Evolutionary conservation across 1,284 basidiomycete species (phyloP).

Genomic region (Apiotrichum sp.): DNA sequence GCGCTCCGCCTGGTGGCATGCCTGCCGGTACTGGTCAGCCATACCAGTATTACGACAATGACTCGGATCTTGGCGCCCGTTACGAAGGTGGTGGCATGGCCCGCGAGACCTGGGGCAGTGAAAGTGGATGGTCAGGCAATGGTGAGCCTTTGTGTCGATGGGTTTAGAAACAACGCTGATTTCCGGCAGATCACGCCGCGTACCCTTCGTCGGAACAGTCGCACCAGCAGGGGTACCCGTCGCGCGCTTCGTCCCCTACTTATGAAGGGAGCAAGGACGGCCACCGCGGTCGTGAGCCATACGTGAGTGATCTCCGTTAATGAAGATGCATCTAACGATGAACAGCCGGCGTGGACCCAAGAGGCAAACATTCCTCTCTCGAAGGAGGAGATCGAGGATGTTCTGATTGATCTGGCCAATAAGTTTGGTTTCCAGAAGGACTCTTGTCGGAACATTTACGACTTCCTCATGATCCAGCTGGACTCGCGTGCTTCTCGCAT

Average conservation of each 20-base stretch:
- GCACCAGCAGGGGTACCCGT: slow-evolving; percentile 37
- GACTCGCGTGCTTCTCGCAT: slow-evolving; percentile 96
- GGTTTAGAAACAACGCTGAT: neutral
- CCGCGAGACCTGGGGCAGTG: slow-evolving; percentile 45
- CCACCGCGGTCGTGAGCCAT: slow-evolving; percentile 54
- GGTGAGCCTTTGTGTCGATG: slow-evolving; percentile 48
- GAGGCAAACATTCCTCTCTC: slow-evolving; percentile 91
- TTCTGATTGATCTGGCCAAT: slow-evolving; percentile 94
- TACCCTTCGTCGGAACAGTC: slow-evolving; percentile 33
- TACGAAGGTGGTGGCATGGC: slow-evolving; percentile 46
- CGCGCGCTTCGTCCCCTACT: slow-evolving; percentile 46
- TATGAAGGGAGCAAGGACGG: slow-evolving; percentile 53
- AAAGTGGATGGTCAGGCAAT: slow-evolving; percentile 36
- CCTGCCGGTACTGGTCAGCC: slow-evolving; percentile 27
- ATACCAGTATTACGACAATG: slow-evolving; percentile 63
- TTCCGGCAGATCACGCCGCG: neutral
- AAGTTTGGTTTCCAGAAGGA: slow-evolving; percentile 99
- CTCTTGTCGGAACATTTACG: slow-evolving; percentile 65
- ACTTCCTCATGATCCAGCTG: slow-evolving; percentile 96
- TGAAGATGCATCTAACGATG: slow-evolving; percentile 40
- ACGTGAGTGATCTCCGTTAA: slow-evolving; percentile 42
- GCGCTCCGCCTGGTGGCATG: slow-evolving; percentile 10
- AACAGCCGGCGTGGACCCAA: slow-evolving; percentile 84
- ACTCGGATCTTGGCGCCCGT: slow-evolving; percentile 61
- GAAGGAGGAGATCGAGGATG: slow-evolving; percentile 98